phyloP scores from a whole-genome alignment of 148 eudicot genomes.

The Rhododendron vialii region DNA sequence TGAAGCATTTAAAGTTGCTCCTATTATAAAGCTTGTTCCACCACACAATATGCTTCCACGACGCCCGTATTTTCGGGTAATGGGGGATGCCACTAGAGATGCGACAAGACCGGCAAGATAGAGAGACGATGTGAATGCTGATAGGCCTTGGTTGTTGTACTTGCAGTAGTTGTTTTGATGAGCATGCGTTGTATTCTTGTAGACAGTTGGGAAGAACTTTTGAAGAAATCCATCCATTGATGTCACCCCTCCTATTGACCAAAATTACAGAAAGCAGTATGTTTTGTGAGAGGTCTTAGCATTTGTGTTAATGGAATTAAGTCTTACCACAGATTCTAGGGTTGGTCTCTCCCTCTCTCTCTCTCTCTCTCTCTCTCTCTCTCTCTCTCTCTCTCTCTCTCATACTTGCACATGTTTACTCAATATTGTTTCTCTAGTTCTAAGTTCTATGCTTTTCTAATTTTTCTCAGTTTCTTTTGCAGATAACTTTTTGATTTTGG shows the following conservation, averaged over 20 bases:
- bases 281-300: background rate
- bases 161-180: constrained; percentile 85
- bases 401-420: background rate
- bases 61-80: constrained; percentile 67
- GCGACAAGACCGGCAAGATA: constrained; percentile 77
- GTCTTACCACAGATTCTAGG: background rate
- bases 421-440: background rate
- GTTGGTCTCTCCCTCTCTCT: background rate
- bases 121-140: constrained; percentile 83
- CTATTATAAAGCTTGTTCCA: constrained; percentile 64
- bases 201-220: constrained; percentile 63
- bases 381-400: background rate
- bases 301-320: background rate
- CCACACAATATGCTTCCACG: constrained; percentile 67
- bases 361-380: background rate
- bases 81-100: constrained; percentile 63
- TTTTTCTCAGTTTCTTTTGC: background rate
- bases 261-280: background rate
- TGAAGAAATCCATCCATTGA: constrained; percentile 81
- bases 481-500: background rate
- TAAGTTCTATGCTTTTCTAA: background rate
- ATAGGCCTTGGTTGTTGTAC: constrained; percentile 81
- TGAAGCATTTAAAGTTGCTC: constrained; percentile 70
- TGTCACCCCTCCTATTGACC: constrained; percentile 67
- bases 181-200: constrained; percentile 44